A percentile compares a stretch with the other conserved stretches of the same genome.
Evolutionary conservation across 1,139 yeast genomes (phyloP).

Genomic region (Pichia sp.): DNA sequence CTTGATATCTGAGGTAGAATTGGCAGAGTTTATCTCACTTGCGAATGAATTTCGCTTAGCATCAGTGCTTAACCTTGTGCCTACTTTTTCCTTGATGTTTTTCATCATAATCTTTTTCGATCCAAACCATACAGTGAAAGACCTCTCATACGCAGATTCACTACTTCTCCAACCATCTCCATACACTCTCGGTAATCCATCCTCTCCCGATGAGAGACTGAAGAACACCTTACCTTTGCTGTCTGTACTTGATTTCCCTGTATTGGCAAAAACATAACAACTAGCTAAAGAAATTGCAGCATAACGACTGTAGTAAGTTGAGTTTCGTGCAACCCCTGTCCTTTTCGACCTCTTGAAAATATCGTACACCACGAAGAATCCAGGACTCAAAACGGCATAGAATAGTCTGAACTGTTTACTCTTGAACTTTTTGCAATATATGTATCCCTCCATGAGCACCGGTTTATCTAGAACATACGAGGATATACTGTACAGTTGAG

Average conservation of each 20-base stretch:
- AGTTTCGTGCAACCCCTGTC: constrained; percentile 45
- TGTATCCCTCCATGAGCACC: constrained; percentile 57
- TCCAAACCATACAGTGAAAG: constrained; percentile 85
- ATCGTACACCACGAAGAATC: constrained; percentile 53
- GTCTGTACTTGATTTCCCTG: constrained; percentile 39
- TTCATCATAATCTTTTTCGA: constrained; percentile 45
- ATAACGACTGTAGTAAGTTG: constrained; percentile 44
- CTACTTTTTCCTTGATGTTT: constrained; percentile 20
- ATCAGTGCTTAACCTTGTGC: constrained; percentile 2
- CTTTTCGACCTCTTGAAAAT: constrained; percentile 43
- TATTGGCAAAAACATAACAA: constrained; percentile 76
- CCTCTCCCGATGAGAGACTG: constrained; percentile 36
- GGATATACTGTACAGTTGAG: constrained; percentile 51
- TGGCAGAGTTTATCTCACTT: background rate
- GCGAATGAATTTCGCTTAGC: background rate
- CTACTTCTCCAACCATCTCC: constrained; percentile 80
- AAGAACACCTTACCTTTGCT: constrained; percentile 2
- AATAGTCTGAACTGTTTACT: constrained; percentile 57
- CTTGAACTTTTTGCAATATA: constrained; percentile 66
- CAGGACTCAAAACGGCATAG: constrained; percentile 67
- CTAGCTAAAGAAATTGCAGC: constrained; percentile 58
- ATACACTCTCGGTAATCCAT: constrained; percentile 65
- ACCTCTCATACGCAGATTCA: constrained; percentile 68
- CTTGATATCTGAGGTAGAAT: background rate
- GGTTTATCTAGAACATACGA: constrained; percentile 56